Evolutionary conservation across 208 protist genomes (phyloP).

Genomic region (Acanthamoeba castellanii): DNA sequence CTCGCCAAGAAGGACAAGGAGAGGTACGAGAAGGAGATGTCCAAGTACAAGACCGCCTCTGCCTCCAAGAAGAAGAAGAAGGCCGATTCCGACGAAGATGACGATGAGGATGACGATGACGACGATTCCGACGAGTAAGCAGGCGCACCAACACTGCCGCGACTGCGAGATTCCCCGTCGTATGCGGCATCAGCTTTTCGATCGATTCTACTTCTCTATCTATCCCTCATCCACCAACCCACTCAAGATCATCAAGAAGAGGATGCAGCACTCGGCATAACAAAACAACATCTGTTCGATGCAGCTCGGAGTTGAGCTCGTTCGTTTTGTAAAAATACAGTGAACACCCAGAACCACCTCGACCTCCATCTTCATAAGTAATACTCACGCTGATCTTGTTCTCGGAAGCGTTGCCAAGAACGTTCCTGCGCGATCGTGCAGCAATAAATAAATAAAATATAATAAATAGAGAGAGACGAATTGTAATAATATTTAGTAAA

Average conservation of each 20-base stretch:
- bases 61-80: slow-evolving; percentile 35
- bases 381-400: not conserved
- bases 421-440: not conserved
- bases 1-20: slow-evolving; percentile 77
- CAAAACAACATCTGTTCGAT: not conserved
- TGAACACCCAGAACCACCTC: not conserved
- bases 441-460: not conserved
- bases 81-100: slow-evolving; percentile 48
- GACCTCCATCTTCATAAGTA: too few species aligned
- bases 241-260: not conserved
- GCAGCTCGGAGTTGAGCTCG: not conserved
- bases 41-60: not conserved
- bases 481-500: not conserved
- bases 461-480: not conserved
- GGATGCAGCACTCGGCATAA: not conserved
- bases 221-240: not conserved
- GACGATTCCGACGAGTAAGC: slow-evolving; percentile 40
- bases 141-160: not conserved
- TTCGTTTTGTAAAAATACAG: slow-evolving; percentile 36
- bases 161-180: too few species aligned
- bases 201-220: not conserved
- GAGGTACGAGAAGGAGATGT: slow-evolving; percentile 76
- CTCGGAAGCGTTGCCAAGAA: not conserved
- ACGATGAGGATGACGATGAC: slow-evolving; percentile 11
- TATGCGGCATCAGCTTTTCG: too few species aligned